phyloP scores from a whole-genome alignment of 768 basidiomycete species.

The Butyriboletus loyo region DNA sequence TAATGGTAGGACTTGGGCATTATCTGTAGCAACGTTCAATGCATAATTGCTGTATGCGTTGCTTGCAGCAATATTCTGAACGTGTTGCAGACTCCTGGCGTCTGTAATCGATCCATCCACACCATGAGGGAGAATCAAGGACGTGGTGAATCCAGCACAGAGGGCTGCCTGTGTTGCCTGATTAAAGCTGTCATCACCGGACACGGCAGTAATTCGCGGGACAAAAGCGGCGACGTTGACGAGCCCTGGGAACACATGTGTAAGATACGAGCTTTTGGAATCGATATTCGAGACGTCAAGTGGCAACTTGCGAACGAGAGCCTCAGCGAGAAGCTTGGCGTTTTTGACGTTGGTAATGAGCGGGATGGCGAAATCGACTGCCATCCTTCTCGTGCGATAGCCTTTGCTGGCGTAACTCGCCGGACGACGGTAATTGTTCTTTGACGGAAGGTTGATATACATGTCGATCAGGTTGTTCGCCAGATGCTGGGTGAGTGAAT shows the following conservation, averaged over 20 bases:
- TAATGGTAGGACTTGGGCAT: slow-evolving; percentile 57
- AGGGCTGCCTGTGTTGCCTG: slow-evolving; percentile 78
- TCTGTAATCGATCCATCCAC: slow-evolving; percentile 62
- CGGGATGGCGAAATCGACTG: slow-evolving; percentile 96
- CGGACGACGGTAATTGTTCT: slow-evolving; percentile 95
- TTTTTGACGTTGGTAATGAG: slow-evolving; percentile 99
- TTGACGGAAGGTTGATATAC: slow-evolving; percentile 99
- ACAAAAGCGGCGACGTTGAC: slow-evolving; percentile 87
- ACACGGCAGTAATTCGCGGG: slow-evolving; percentile 57
- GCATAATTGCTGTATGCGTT: slow-evolving; percentile 86
- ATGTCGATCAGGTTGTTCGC: slow-evolving; percentile 97
- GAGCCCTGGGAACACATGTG: slow-evolving; percentile 88
- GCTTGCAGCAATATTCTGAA: slow-evolving; percentile 59
- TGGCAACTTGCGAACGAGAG: slow-evolving; percentile 83
- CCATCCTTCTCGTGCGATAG: slow-evolving; percentile 96
- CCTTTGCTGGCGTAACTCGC: slow-evolving; percentile 97
- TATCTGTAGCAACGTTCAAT: slow-evolving; percentile 72
- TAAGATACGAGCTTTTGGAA: slow-evolving; percentile 90
- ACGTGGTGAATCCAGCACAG: slow-evolving; percentile 86
- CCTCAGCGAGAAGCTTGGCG: slow-evolving; percentile 94
- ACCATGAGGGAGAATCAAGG: slow-evolving; percentile 75
- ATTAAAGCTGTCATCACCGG: slow-evolving; percentile 51
- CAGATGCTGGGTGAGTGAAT: slow-evolving; percentile 94
- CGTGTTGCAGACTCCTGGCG: slow-evolving; percentile 61
- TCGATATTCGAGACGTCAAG: slow-evolving; percentile 89